These are phyloP conservation scores for Fomitopsis pinicola DNA, from an alignment of 1,284 basidiomycete species.

Conservation along the genomic window DNA sequence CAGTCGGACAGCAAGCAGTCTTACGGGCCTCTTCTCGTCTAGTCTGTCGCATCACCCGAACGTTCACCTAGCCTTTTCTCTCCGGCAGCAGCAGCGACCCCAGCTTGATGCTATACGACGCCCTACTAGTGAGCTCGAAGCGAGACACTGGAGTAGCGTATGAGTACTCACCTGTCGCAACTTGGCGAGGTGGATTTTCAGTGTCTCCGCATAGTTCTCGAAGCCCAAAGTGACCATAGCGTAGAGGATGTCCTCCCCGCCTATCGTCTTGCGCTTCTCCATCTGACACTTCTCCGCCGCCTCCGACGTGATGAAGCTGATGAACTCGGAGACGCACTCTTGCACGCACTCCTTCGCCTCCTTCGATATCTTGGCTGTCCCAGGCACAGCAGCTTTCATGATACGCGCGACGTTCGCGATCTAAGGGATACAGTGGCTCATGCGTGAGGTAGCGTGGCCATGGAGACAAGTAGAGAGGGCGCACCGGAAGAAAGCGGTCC, in stretches of 20 bases:
- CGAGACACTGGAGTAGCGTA: not conserved
- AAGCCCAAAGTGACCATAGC: constrained; percentile 90
- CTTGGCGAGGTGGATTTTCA: constrained; percentile 88
- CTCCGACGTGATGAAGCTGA: constrained; percentile 91
- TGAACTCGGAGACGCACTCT: constrained; percentile 95
- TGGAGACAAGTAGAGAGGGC: constrained; percentile 18
- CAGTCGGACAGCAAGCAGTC: not conserved
- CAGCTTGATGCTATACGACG: not conserved
- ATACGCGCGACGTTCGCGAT: constrained; percentile 95
- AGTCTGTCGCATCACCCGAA: not conserved
- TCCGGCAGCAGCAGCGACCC: not conserved
- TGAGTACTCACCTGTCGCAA: constrained; percentile 67
- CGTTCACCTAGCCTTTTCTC: not conserved
- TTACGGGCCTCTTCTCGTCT: not conserved
- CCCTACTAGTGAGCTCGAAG: not conserved
- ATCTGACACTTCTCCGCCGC: constrained; percentile 85
- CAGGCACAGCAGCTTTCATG: constrained; percentile 88
- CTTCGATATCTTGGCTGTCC: constrained; percentile 94
- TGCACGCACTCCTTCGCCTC: constrained; percentile 97
- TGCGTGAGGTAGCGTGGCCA: not conserved
- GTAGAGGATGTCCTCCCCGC: constrained; percentile 87
- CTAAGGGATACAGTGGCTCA: constrained; percentile 22
- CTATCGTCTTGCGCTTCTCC: constrained; percentile 87
- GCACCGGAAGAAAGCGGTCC: constrained; percentile 85
- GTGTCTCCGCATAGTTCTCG: constrained; percentile 89